These are phyloP conservation scores for Symbiotaphrina buchneri DNA, from an alignment of 495 filamentous ascomycete species.

Conservation along the genomic window DNA sequence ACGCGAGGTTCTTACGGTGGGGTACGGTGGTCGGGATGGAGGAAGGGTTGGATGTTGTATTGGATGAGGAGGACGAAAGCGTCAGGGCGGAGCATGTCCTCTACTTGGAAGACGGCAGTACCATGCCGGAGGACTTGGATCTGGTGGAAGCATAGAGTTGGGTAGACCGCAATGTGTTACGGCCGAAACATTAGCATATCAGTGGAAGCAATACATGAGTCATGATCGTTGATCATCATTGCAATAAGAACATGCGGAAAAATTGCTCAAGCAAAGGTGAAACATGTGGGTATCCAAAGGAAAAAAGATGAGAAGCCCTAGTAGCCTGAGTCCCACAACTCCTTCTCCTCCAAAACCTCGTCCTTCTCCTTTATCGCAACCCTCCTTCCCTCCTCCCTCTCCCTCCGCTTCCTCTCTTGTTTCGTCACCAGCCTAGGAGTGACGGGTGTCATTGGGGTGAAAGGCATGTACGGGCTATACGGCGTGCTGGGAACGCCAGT, in stretches of 20 bases:
- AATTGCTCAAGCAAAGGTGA: too few species aligned
- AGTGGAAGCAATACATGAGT: too few species aligned
- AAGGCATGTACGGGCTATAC: constrained; percentile 84
- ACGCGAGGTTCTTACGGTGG: background rate
- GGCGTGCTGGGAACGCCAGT: constrained; percentile 56
- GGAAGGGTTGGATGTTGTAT: background rate
- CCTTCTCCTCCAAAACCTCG: constrained; percentile 19
- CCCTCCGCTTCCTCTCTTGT: constrained; percentile 48
- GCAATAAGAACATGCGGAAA: too few species aligned
- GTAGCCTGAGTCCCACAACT: background rate
- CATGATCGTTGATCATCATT: too few species aligned
- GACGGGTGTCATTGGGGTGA: constrained; percentile 68
- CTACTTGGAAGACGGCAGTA: background rate
- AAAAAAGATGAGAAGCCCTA: too few species aligned
- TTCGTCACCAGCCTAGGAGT: constrained; percentile 60
- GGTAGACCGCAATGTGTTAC: too few species aligned
- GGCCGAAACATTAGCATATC: too few species aligned
- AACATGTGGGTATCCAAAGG: too few species aligned
- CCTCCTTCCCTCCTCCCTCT: constrained; percentile 33
- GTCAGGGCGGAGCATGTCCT: background rate
- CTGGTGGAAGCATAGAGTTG: too few species aligned
- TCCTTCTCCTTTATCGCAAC: constrained; percentile 25
- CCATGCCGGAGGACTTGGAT: too few species aligned
- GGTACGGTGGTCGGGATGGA: background rate
- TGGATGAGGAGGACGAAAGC: background rate